A percentile compares a stretch with the other conserved stretches of the same genome.
Evolutionary conservation across 1,284 basidiomycete species (phyloP).

Genomic region (Boletus coffeatus): DNA sequence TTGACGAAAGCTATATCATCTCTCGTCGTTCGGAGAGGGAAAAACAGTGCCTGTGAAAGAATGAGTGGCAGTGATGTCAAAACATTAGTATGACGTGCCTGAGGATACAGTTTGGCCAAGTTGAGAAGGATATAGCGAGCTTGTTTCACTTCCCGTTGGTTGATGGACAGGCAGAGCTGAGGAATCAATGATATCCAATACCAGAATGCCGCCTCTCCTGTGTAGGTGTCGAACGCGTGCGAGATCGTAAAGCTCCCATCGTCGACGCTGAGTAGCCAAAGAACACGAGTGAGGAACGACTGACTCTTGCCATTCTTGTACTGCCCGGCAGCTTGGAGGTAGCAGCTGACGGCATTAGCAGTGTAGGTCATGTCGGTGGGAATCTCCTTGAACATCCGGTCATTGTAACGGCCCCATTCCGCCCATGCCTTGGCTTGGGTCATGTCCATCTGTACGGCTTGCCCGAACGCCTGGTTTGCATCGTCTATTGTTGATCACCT

Average conservation of each 20-base stretch:
- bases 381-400: constrained; percentile 86
- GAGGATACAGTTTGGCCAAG: constrained; percentile 91
- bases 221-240: constrained; percentile 93
- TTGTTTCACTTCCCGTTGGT: constrained; percentile 90
- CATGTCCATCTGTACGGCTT: constrained; percentile 96
- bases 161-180: constrained; percentile 89
- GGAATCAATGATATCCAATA: constrained; percentile 99
- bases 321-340: constrained; percentile 93
- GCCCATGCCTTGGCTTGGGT: constrained; percentile 96
- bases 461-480: constrained; percentile 89
- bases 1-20: constrained; percentile 76
- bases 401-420: constrained; percentile 96
- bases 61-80: constrained; percentile 11
- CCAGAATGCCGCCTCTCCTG: constrained; percentile 96
- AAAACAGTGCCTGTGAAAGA: constrained; percentile 80
- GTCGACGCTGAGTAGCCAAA: constrained; percentile 97
- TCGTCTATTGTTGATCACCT: constrained; percentile 99
- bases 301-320: constrained; percentile 96
- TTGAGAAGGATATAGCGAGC: constrained; percentile 87
- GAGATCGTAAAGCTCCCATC: constrained; percentile 75
- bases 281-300: constrained; percentile 85
- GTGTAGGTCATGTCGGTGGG: constrained; percentile 73
- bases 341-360: constrained; percentile 93
- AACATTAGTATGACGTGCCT: constrained; percentile 48
- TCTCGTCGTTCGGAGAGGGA: constrained; percentile 86